Percentiles rank a stretch among this genome's conserved stretches.
Evolutionary conservation across 129 eudicot genomes (phyloP).

Genomic region (Flaveria sonorensis): DNA sequence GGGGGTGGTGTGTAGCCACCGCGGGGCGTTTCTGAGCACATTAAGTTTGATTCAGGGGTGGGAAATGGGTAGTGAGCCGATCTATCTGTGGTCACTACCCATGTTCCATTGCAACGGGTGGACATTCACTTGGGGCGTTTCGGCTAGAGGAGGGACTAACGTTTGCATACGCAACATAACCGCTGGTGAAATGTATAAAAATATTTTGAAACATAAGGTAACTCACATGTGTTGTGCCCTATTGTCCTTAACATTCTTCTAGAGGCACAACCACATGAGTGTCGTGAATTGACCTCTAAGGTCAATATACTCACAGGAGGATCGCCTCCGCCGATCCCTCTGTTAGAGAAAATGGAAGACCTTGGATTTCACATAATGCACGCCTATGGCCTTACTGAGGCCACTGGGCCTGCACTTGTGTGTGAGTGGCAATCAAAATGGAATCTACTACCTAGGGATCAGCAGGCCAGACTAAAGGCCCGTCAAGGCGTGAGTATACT

Average conservation of each 20-base stretch:
- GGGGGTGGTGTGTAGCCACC: slow-evolving; percentile 65
- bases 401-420: slow-evolving; percentile 52
- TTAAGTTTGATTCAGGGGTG: slow-evolving; percentile 48
- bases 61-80: slow-evolving; percentile 48
- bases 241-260: slow-evolving; percentile 46
- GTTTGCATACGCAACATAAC: slow-evolving; percentile 54
- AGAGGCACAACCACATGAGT: slow-evolving; percentile 42
- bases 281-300: slow-evolving; percentile 17
- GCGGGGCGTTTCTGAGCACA: slow-evolving; percentile 57
- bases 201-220: slow-evolving; percentile 44
- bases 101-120: slow-evolving; percentile 82
- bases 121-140: slow-evolving; percentile 65
- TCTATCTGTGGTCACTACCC: slow-evolving; percentile 64
- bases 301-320: slow-evolving; percentile 53
- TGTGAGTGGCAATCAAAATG: slow-evolving; percentile 53
- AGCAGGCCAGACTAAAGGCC: slow-evolving; percentile 42
- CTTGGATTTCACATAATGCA: slow-evolving; percentile 52
- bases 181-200: slow-evolving; percentile 40
- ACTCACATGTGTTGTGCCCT: slow-evolving; percentile 70
- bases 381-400: slow-evolving; percentile 62
- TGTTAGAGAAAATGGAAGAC: slow-evolving; percentile 41
- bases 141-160: slow-evolving; percentile 66
- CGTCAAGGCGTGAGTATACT: slow-evolving; percentile 51
- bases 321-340: slow-evolving; percentile 47
- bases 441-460: slow-evolving; percentile 31